Evolutionary conservation across 2,329 filamentous ascomycete species (phyloP).

Genomic region (Aspergillus fumigatus): DNA sequence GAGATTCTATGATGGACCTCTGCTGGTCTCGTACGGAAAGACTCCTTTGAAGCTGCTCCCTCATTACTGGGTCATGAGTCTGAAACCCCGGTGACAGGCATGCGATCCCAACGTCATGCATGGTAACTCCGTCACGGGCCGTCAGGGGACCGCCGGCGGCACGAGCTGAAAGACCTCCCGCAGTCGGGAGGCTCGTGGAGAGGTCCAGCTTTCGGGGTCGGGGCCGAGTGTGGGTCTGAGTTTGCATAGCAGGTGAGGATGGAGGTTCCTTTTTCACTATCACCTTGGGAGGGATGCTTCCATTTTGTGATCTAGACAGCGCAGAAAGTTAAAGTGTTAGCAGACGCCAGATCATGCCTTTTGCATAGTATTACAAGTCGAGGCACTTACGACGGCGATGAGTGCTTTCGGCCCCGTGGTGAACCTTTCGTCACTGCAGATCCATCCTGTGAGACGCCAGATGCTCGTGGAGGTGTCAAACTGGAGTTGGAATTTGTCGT

Average conservation of each 20-base stretch:
- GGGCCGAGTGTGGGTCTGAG: constrained; percentile 51
- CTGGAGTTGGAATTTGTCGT: constrained; percentile 28
- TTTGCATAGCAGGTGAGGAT: constrained; percentile 69
- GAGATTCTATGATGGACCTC: constrained; percentile 86
- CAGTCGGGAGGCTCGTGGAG: constrained; percentile 41
- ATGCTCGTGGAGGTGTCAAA: constrained; percentile 30
- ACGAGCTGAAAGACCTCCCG: constrained; percentile 55
- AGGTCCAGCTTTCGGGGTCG: constrained; percentile 45
- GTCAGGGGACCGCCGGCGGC: constrained; percentile 67
- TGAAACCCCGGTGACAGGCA: constrained; percentile 94
- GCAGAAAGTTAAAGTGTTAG: constrained; percentile 8
- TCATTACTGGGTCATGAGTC: constrained; percentile 94
- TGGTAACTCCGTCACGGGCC: constrained; percentile 70
- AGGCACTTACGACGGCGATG: constrained; percentile 47
- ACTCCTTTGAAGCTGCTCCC: constrained; percentile 90
- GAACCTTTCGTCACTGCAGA: constrained; percentile 28
- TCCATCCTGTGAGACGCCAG: constrained; percentile 31
- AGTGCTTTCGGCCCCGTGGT: constrained; percentile 34
- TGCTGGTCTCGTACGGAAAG: constrained; percentile 92
- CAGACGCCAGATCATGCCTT: not conserved
- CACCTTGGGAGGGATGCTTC: constrained; percentile 66
- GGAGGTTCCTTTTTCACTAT: constrained; percentile 93
- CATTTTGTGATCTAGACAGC: constrained; percentile 31
- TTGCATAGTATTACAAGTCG: not conserved
- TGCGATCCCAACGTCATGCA: constrained; percentile 89